A percentile compares a stretch with the other conserved stretches of the same genome.
Conservation (phyloP, 148 eudicot genomes). For the Tetragonia tetragonoides region DNA sequence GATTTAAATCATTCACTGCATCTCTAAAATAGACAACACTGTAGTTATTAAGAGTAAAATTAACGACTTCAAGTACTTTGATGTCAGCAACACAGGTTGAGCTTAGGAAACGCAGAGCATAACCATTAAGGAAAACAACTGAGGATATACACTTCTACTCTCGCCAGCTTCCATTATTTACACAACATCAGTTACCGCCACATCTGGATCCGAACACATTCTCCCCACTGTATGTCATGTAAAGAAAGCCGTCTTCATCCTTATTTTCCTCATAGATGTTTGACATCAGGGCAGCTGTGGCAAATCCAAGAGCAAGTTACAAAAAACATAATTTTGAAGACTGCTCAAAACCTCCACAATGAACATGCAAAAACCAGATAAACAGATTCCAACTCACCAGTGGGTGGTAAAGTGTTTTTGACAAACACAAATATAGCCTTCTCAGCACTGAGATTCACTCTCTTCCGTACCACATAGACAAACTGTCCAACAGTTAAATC, state of each 20-base stretch:
- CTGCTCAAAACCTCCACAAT: neutral
- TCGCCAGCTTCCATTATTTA: conserved; percentile 2
- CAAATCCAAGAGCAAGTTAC: conserved; percentile 2
- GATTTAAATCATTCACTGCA: too few relatives aligned
- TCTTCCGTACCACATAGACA: conserved; percentile 55
- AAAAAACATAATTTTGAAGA: neutral
- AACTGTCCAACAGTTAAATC: conserved; percentile 58
- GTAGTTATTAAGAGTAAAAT: too few relatives aligned
- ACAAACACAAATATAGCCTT: conserved; percentile 57
- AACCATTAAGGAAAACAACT: neutral
- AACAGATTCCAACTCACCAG: conserved; percentile 34
- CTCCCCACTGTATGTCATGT: conserved; percentile 70
- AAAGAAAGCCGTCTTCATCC: conserved; percentile 70
- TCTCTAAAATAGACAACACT: too few relatives aligned
- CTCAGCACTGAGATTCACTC: conserved; percentile 51
- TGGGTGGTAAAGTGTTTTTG: conserved; percentile 51
- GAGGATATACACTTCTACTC: conserved; percentile 20
- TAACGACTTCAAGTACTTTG: neutral
- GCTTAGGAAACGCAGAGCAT: neutral
- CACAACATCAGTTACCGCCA: conserved; percentile 5
- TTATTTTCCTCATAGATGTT: conserved; percentile 58
- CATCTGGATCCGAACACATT: conserved; percentile 54
- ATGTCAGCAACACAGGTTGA: neutral
- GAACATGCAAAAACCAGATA: neutral
- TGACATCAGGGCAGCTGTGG: conserved; percentile 53